Evolutionary conservation across 2,329 filamentous ascomycete species (phyloP).

Genomic region (Neospermospora avenae): DNA sequence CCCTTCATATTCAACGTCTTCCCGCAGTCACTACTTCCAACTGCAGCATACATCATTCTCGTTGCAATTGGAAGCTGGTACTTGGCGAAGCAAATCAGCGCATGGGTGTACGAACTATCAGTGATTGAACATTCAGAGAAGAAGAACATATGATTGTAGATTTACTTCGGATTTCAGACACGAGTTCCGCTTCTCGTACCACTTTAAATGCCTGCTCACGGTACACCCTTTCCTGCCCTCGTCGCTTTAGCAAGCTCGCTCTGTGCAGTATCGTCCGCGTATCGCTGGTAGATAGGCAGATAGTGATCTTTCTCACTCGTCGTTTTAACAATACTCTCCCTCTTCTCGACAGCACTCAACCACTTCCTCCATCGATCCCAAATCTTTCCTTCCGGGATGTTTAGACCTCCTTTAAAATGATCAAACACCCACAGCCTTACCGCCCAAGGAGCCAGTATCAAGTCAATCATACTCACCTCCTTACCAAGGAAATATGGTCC

Average conservation of each 20-base stretch:
- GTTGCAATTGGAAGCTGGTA: constrained; percentile 48
- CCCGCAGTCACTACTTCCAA: constrained; percentile 73
- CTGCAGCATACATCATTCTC: constrained; percentile 61
- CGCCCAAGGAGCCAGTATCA: constrained; percentile 71
- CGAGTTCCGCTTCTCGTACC: no score
- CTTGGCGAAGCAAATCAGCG: constrained; percentile 29
- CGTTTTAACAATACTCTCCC: constrained; percentile 64
- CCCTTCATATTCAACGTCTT: constrained; percentile 78
- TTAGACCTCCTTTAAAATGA: constrained; percentile 63
- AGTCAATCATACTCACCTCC: constrained; percentile 64
- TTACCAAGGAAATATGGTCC: constrained; percentile 68
- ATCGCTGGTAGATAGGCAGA: constrained; percentile 63
- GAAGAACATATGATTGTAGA: not conserved
- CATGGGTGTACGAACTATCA: constrained; percentile 19
- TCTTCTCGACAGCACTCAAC: constrained; percentile 54
- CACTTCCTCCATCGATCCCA: constrained; percentile 67
- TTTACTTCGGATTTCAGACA: not conserved
- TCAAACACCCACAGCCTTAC: constrained; percentile 71
- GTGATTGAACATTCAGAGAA: not conserved
- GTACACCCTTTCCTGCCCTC: constrained; percentile 59
- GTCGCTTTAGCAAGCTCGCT: constrained; percentile 61
- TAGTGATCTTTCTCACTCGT: constrained; percentile 67
- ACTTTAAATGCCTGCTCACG: constrained; percentile 44
- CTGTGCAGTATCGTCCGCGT: constrained; percentile 62
- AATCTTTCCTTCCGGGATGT: constrained; percentile 45